Evolutionary conservation across 2,329 filamentous ascomycete species (phyloP).

Genomic region (Ophiostoma sp.): DNA sequence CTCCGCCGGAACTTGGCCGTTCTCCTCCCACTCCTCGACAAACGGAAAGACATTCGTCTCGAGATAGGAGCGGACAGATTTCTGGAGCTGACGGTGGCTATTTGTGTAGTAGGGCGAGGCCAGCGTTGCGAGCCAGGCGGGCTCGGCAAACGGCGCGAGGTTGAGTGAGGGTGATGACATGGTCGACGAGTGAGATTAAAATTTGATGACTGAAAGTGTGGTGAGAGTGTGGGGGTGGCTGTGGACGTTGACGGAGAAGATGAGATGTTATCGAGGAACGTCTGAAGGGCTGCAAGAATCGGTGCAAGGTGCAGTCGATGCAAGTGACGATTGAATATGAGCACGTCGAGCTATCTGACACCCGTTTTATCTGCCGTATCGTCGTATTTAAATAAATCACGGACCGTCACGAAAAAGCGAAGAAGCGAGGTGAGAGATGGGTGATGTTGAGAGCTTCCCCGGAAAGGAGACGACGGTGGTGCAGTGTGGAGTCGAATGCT

Average conservation of each 20-base stretch:
- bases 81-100: constrained; percentile 59
- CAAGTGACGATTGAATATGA: background rate
- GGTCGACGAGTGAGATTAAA: background rate
- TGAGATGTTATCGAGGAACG: background rate
- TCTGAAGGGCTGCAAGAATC: background rate
- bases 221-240: background rate
- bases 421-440: background rate
- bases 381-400: background rate
- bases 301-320: background rate
- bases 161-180: background rate
- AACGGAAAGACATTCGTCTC: constrained; percentile 58
- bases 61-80: constrained; percentile 58
- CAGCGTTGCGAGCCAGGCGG: constrained; percentile 35
- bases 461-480: too few species aligned
- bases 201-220: background rate
- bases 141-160: constrained; percentile 32
- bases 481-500: background rate
- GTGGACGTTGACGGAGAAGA: background rate
- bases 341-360: background rate
- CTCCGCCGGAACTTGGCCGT: constrained; percentile 50
- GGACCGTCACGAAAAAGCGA: background rate
- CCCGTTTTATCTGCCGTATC: background rate
- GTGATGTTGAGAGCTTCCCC: background rate
- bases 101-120: constrained; percentile 61
- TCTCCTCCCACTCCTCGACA: constrained; percentile 64